Conservation (phyloP, 352 stramenopile genomes). For the Pilasporangium apinafurcum region DNA sequence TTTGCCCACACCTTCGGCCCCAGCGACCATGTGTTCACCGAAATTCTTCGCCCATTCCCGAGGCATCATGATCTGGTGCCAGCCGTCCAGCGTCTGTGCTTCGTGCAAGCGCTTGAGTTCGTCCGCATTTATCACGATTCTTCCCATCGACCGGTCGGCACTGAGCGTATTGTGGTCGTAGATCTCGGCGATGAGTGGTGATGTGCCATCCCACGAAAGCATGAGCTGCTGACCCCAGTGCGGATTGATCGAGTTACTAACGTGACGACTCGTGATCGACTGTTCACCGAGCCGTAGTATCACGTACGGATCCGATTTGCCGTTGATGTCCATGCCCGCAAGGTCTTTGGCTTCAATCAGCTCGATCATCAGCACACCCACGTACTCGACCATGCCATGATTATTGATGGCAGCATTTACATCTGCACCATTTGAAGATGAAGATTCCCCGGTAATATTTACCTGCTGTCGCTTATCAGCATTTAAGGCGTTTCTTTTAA, state of each 20-base stretch:
- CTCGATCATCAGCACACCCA: slow-evolving; percentile 71
- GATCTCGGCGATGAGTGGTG: slow-evolving; percentile 58
- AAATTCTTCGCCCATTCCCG: slow-evolving; percentile 71
- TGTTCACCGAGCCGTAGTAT: slow-evolving; percentile 69
- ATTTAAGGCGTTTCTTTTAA: slow-evolving; percentile 12
- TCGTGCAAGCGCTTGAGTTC: slow-evolving; percentile 25
- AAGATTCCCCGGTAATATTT: slow-evolving; percentile 1
- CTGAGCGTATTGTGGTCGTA: slow-evolving; percentile 71
- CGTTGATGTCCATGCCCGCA: slow-evolving; percentile 66
- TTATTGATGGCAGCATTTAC: neutral
- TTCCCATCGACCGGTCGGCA: slow-evolving; percentile 62
- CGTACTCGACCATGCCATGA: slow-evolving; percentile 79
- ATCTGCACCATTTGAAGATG: neutral
- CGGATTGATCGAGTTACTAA: slow-evolving; percentile 66
- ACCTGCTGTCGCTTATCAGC: slow-evolving; percentile 6
- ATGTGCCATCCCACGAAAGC: slow-evolving; percentile 73
- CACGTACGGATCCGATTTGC: slow-evolving; percentile 79
- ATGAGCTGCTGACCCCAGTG: slow-evolving; percentile 64
- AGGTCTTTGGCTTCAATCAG: slow-evolving; percentile 58
- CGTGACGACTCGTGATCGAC: slow-evolving; percentile 53
- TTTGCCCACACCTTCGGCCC: slow-evolving; percentile 58
- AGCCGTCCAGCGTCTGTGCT: slow-evolving; percentile 24
- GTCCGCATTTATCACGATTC: slow-evolving; percentile 31
- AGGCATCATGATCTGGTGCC: slow-evolving; percentile 56
- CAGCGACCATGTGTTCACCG: slow-evolving; percentile 76